Conservation (phyloP, 2,329 filamentous ascomycete genomes). For the Pyrenophora tritici-repentis region DNA sequence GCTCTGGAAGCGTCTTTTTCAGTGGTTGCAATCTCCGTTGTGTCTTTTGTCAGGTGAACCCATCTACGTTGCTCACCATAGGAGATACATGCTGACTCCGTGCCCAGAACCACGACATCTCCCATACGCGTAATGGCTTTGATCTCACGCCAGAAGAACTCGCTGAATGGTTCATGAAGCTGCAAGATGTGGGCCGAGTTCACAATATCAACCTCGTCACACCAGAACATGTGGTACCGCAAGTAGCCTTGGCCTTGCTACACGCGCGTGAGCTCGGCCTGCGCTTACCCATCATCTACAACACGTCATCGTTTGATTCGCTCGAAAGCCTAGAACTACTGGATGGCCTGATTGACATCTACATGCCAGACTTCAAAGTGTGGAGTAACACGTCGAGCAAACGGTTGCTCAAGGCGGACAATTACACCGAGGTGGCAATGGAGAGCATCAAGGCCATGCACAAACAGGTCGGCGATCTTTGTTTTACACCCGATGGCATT, state of each 20-base stretch:
- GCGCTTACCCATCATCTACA: constrained; percentile 77
- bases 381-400: constrained; percentile 71
- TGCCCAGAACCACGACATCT: constrained; percentile 72
- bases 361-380: constrained; percentile 87
- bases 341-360: constrained; percentile 82
- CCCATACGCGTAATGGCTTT: constrained; percentile 80
- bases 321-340: constrained; percentile 72
- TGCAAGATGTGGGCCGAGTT: constrained; percentile 78
- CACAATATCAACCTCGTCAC: constrained; percentile 91
- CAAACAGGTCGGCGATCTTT: constrained; percentile 78
- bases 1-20: constrained; percentile 82
- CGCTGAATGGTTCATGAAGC: constrained; percentile 80
- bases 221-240: constrained; percentile 84
- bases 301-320: constrained; percentile 81
- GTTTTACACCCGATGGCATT: constrained; percentile 79
- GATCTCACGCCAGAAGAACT: constrained; percentile 79
- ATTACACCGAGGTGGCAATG: constrained; percentile 72
- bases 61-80: background rate
- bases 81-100: background rate
- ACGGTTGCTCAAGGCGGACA: constrained; percentile 75
- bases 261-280: constrained; percentile 73
- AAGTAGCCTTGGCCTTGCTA: constrained; percentile 77
- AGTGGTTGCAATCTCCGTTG: constrained; percentile 76
- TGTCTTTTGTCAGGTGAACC: constrained; percentile 50
- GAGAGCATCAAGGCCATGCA: constrained; percentile 84